These are phyloP conservation scores for Pseudogymnoascus sp. DNA, from an alignment of 2,329 filamentous ascomycete species.

Conservation along the genomic window DNA sequence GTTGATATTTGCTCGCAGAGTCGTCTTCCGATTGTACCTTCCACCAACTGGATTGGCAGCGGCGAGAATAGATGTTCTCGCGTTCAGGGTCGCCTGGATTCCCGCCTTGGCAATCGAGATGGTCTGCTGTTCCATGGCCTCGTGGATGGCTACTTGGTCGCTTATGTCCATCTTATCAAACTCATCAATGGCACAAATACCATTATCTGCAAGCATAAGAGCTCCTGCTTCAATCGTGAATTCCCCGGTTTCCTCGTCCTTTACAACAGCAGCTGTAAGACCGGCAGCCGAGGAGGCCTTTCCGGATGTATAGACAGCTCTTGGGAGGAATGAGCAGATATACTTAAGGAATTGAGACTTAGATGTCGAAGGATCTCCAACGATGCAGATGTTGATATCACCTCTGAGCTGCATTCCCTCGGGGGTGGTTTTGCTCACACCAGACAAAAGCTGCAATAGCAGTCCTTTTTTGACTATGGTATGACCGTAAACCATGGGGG, in stretches of 20 bases:
- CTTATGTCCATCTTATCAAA: slow-evolving; percentile 99
- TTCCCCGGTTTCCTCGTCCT: slow-evolving; percentile 96
- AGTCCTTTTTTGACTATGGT: slow-evolving; percentile 97
- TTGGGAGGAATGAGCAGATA: slow-evolving; percentile 91
- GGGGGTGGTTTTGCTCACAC: slow-evolving; percentile 82
- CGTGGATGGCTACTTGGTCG: slow-evolving; percentile 97
- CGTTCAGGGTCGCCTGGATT: slow-evolving; percentile 95
- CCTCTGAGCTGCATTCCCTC: slow-evolving; percentile 95
- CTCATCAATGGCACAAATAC: slow-evolving; percentile 96
- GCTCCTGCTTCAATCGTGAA: slow-evolving; percentile 98
- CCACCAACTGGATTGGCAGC: slow-evolving; percentile 94
- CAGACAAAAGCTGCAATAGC: slow-evolving; percentile 89
- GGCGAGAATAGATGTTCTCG: slow-evolving; percentile 87
- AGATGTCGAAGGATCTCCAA: slow-evolving; percentile 92
- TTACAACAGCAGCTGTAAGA: slow-evolving; percentile 93
- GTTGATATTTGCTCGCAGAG: slow-evolving; percentile 90
- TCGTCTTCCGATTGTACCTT: slow-evolving; percentile 94
- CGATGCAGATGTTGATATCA: slow-evolving; percentile 97
- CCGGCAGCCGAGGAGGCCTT: slow-evolving; percentile 96
- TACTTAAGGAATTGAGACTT: slow-evolving; percentile 99
- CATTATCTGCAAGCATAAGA: slow-evolving; percentile 93
- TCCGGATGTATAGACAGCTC: slow-evolving; percentile 93
- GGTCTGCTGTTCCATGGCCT: slow-evolving; percentile 99
- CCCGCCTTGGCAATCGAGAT: slow-evolving; percentile 98
- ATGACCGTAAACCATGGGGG: slow-evolving; percentile 95